Evolutionary conservation across 2,329 filamentous ascomycete genomes (phyloP), one percentile per base, ranked within the genome.

Genomic region (Simplicillium aogashimaense): DNA sequence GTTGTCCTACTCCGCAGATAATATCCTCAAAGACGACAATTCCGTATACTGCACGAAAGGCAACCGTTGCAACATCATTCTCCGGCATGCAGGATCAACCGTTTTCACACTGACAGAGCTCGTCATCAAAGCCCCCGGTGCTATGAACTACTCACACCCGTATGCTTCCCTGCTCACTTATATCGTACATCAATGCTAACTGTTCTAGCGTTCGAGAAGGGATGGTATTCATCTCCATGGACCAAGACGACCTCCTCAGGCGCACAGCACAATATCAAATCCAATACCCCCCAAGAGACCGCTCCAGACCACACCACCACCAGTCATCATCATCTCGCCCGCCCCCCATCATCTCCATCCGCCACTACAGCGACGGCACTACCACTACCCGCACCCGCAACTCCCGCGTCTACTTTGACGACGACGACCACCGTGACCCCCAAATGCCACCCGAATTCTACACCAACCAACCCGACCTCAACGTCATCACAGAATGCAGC

Each of bases 191-290:
- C 17, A 12, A 31, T 16, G 35, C 42, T 45, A 39, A 42, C 42
- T 45, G 41, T 40, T 36, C 42, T 56, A 90, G 86, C 40, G 81
- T 95, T 39, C 82, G 90, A 60, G 85, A 94, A 70, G 90, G 92
- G 35, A 82, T 95, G 73, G 76, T 97, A 1, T 95, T 95, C 54
- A 74, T 97, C 20, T 77, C 86, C 35, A 95, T 95, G 89, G 75
- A 79, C 32, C 76, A 81, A 30, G 80, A 94, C 49, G 81, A 92
- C 44, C 66, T 92, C 1, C 63, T 92, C 34, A 74, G 70, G 15
- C 74, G 81, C 43, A 92, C 86, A 10, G 74, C 83, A 7, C 73
- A 79, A 44, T 90, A 90, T 56, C 77, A 86, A 48, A 81, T 90
- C 18, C 76, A 82, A 49, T 86, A 83, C 13, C 66, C 16, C 48